Base-by-base conservation (phyloP, 2,329 filamentous ascomycete species). In the Aspergillus japonicus region DNA sequence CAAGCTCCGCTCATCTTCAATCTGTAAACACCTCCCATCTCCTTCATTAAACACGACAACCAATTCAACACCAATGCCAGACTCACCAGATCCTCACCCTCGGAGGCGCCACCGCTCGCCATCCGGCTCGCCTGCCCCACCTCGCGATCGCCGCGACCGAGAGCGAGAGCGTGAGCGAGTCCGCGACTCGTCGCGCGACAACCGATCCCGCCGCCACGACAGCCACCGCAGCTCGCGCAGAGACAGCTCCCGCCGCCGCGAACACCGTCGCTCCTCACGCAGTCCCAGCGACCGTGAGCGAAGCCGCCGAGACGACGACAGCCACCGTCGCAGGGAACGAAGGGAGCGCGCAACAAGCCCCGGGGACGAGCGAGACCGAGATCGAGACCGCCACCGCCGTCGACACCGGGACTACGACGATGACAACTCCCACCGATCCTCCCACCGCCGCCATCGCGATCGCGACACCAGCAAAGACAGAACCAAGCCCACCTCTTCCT, bases 221-320 rank as follows among this genome's bases (percentile, higher is more conserved):
- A 62, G 68, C 19, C 63, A 66, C 23, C 71, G 66, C 54, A 70
- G 62, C 65, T 73, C 71, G 51, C 69, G 62, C 50, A 65, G 64
- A 57, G 66, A 71, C 19, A 68, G 62, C 33, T 55, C 69, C 12
- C 62, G 64, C 26, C 64, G 66, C 51, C 64, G 62, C 31, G 54
- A 67, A 11, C 62, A 62, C 29, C 64, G 67, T 51, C 64, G 62
- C 19, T 65, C 60, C 16, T 72, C 72, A 2, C 67, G 64, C 54
- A 73, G 71, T 29, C 71, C 69, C n/a, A 62, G 63, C 11, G 62
- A 65, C 19, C 66, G 66, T 35, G 57, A 44, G 39, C 39, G 62
- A 8, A 67, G 58, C 29, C 55, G 63, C 24, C 62, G 63, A 49
- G 63, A 65, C 55, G 66, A 74, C 31, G 58, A 62, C 24, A 63